Percentiles rank a stretch among this genome's conserved stretches.
Conservation (phyloP, 2,329 filamentous ascomycete genomes). For the Aspergillus costaricaensis region DNA sequence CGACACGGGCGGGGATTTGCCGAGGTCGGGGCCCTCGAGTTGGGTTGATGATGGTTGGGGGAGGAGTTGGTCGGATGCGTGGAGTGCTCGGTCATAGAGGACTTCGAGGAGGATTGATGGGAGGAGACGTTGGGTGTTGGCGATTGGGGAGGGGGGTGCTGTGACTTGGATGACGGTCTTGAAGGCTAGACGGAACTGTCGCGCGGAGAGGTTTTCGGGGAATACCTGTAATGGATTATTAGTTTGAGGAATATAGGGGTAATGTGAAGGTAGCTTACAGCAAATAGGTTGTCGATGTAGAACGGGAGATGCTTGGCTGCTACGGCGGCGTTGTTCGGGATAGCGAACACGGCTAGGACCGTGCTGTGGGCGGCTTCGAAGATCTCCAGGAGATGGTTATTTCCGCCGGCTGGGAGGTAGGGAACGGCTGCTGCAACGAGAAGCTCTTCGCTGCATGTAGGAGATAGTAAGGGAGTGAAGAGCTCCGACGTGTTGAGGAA, state of each 20-base stretch:
- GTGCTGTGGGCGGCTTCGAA: conserved; percentile 88
- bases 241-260: not conserved
- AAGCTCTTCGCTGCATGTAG: conserved; percentile 68
- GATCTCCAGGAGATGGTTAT: conserved; percentile 64
- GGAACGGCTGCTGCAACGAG: conserved; percentile 72
- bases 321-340: conserved; percentile 72
- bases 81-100: conserved; percentile 64
- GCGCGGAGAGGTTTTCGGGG: conserved; percentile 72
- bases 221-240: conserved; percentile 58
- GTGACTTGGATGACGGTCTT: conserved; percentile 80
- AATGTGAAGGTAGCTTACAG: conserved; percentile 38
- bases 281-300: conserved; percentile 79
- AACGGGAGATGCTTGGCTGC: conserved; percentile 73
- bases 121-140: conserved; percentile 72
- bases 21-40: conserved; percentile 33
- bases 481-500: conserved; percentile 87
- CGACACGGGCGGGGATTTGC: conserved; percentile 50
- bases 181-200: conserved; percentile 87
- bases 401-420: conserved; percentile 67
- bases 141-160: conserved; percentile 74
- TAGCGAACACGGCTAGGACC: conserved; percentile 75
- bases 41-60: conserved; percentile 43
- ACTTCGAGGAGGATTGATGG: conserved; percentile 80
- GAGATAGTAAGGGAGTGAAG: conserved; percentile 69
- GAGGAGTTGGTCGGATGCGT: conserved; percentile 55